These are phyloP conservation scores for Tilletia walkeri DNA, from an alignment of 1,284 basidiomycete genomes.

Conservation along the genomic window DNA sequence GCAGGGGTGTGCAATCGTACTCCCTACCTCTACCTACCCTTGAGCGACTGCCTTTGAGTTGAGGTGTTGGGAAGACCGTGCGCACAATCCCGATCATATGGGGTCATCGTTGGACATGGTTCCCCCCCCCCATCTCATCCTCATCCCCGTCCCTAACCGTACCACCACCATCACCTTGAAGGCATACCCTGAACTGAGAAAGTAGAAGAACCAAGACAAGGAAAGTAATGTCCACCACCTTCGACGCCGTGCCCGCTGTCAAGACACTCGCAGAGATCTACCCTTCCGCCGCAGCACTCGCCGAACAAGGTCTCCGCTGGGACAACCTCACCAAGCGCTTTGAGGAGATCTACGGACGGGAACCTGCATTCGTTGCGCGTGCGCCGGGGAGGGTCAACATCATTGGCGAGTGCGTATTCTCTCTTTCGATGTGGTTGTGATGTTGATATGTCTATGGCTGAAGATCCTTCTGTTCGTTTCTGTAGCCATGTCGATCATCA, in stretches of 20 bases:
- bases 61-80: no score
- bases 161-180: neutral
- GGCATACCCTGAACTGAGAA: neutral
- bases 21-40: no score
- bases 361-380: conserved; percentile 48
- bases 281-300: conserved; percentile 29
- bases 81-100: no score
- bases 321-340: conserved; percentile 34
- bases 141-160: no score
- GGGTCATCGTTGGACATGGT: no score
- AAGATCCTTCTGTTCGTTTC: neutral
- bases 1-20: no score
- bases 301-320: conserved; percentile 41
- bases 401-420: conserved; percentile 47
- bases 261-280: conserved; percentile 41
- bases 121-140: no score
- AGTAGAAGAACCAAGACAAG: no score
- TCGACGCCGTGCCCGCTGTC: conserved; percentile 45
- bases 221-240: neutral
- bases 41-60: no score
- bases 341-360: conserved; percentile 24
- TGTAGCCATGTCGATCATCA: conserved; percentile 48
- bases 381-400: conserved; percentile 53
- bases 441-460: neutral
- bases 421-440: neutral